Base-by-base conservation (phyloP, 2,329 filamentous ascomycete species). In the Fusarium burgessii region DNA sequence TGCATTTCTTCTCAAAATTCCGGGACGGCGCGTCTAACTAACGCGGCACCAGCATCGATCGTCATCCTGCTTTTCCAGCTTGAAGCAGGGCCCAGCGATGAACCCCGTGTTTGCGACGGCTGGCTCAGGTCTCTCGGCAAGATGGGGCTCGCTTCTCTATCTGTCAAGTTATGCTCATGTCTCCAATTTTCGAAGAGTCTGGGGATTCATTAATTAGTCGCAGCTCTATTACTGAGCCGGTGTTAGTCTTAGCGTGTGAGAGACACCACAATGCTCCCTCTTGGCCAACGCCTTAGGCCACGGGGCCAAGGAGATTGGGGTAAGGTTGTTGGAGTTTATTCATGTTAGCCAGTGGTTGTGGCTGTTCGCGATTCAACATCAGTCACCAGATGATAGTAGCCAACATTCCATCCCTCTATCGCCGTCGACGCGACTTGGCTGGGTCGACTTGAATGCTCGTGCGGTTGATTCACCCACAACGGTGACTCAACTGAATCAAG, bases 221-320 rank as follows among this genome's bases (percentile, higher is more conserved):
- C 36, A 46, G 54, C 42, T 58, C 42, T 57, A 52, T 56, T 52
- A 61, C 63, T 66, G 62, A 60, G 43, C 65, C 49, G n/a, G 69
- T 72, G 65, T 70, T 52, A 72, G 45, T 46, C 43, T 58, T 70
- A 66, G 65, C 65, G 62, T 33, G 50, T 54, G 51, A 47, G 49
- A 58, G 42, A 50, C 49, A 58, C 45, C 56, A 54, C 29, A 51
- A 25, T 55, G 43, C 43, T 65, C 38, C 54, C 56, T 65, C 57
- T 68, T 23, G 52, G 49, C 71, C 66, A 73, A 72, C 67, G 46
- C 70, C 50, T 68, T 50, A 36, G 70, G 49, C 72, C 73, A 67
- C 69, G 58, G 50, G 55, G 64, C 55, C 66, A 55, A 56, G 55
- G 74, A 75, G 71, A 76, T 75, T 76, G 74, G 74, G 63, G 65